Evolutionary conservation across 352 stramenopile species (phyloP).

Genomic region (Thraustochytrium striatum): DNA sequence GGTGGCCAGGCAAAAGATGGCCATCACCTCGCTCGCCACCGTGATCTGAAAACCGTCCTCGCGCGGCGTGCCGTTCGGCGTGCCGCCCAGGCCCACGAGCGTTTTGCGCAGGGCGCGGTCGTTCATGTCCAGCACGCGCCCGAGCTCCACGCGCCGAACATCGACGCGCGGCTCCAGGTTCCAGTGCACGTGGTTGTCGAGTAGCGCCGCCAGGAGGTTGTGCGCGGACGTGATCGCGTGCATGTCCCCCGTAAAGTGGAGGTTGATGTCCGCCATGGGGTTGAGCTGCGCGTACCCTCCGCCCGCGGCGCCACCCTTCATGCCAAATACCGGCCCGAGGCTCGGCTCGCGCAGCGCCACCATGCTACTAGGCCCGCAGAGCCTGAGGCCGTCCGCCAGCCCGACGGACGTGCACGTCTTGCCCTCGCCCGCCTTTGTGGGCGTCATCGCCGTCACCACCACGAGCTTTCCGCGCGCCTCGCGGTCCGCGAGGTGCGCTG

Average conservation of each 20-base stretch:
- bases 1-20: slow-evolving; percentile 88
- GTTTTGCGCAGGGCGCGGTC: slow-evolving; percentile 88
- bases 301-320: slow-evolving; percentile 86
- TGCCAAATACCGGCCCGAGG: slow-evolving; percentile 94
- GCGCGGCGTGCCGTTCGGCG: slow-evolving; percentile 78
- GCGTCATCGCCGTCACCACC: slow-evolving; percentile 34
- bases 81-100: slow-evolving; percentile 75
- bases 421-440: slow-evolving; percentile 39
- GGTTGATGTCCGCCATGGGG: slow-evolving; percentile 95
- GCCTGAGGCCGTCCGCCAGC: slow-evolving; percentile 29
- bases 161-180: slow-evolving; percentile 92
- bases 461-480: slow-evolving; percentile 36
- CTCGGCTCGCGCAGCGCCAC: slow-evolving; percentile 87
- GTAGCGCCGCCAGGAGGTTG: slow-evolving; percentile 92
- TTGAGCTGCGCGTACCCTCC: slow-evolving; percentile 76
- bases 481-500: background rate
- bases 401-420: slow-evolving; percentile 42
- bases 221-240: slow-evolving; percentile 94
- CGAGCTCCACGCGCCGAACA: slow-evolving; percentile 77
- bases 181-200: slow-evolving; percentile 86
- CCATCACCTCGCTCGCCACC: slow-evolving; percentile 96
- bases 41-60: slow-evolving; percentile 79
- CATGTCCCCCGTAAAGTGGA: slow-evolving; percentile 98
- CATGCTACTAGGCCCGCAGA: slow-evolving; percentile 1
- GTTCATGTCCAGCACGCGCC: slow-evolving; percentile 93